A percentile compares a stretch with the other conserved stretches of the same genome.
Evolutionary conservation across 192 early-diverging fungal species (phyloP).

Genomic region (Irineochytrium annulatum): DNA sequence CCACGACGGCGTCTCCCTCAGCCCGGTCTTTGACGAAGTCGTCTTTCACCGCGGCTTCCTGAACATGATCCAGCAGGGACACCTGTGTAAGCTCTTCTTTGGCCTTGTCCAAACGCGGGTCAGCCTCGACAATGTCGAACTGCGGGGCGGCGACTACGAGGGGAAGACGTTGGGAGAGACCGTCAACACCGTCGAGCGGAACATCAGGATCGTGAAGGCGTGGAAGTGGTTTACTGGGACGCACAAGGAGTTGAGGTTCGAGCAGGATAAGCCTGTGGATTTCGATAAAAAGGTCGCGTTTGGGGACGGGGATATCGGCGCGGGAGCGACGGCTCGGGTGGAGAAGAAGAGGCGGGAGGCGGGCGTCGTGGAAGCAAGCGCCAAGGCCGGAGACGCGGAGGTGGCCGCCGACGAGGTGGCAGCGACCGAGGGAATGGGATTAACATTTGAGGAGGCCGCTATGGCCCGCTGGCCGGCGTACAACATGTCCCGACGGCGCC

Average conservation of each 20-base stretch:
- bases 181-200: constrained; percentile 19
- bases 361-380: too few species aligned
- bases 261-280: neutral
- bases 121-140: constrained; percentile 38
- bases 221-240: too few species aligned
- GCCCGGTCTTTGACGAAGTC: constrained; percentile 69
- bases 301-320: constrained; percentile 9
- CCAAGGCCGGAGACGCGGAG: too few species aligned
- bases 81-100: constrained; percentile 42
- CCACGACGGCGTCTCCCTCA: constrained; percentile 73
- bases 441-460: too few species aligned
- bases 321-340: neutral
- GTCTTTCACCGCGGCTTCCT: constrained; percentile 69
- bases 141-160: constrained; percentile 57
- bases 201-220: constrained; percentile 52
- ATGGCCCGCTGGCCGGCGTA: too few species aligned
- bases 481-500: too few species aligned
- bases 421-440: too few species aligned
- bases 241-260: neutral
- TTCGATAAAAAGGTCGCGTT: constrained; percentile 21
- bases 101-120: constrained; percentile 6
- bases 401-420: too few species aligned
- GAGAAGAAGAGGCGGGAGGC: too few species aligned
- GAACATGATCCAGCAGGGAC: constrained; percentile 79
- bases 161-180: constrained; percentile 35